A percentile compares a stretch with the other conserved stretches of the same genome.
Conservation (phyloP, 31 red algal species). For the Asparagopsis taxiformis region DNA sequence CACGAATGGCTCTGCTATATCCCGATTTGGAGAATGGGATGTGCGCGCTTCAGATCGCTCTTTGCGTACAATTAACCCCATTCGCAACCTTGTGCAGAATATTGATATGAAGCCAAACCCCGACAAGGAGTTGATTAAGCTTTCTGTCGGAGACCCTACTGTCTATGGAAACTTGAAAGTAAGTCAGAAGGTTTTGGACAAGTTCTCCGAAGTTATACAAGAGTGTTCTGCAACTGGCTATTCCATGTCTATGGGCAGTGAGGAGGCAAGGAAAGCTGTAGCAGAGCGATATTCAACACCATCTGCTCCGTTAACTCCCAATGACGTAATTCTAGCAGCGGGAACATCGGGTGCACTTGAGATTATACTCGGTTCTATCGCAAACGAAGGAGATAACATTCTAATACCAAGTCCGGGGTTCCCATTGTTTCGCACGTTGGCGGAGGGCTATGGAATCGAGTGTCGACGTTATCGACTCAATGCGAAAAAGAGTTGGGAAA, state of each 20-base stretch:
- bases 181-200: conserved; percentile 37
- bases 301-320: conserved; percentile 37
- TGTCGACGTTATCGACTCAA: conserved; percentile 71
- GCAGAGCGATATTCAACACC: conserved; percentile 56
- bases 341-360: conserved; percentile 95
- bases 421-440: conserved; percentile 85
- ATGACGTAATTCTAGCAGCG: conserved; percentile 77
- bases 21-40: too few relatives aligned
- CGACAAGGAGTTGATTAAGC: conserved; percentile 68
- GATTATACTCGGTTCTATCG: conserved; percentile 65
- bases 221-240: conserved; percentile 64
- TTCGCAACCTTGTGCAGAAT: conserved; percentile 92
- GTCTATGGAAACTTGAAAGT: conserved; percentile 86
- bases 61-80: conserved; percentile 88
- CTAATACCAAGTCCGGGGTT: conserved; percentile 92
- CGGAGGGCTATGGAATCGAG: conserved; percentile 70
- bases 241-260: conserved; percentile 69
- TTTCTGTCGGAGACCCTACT: conserved; percentile 94
- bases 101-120: conserved; percentile 84
- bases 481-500: conserved; percentile 79
- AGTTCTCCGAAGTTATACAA: conserved; percentile 44
- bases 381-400: conserved; percentile 90
- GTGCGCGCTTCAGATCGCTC: conserved; percentile 76
- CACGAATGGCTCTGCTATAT: too few relatives aligned
- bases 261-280: conserved; percentile 68